Conservation (phyloP, 768 basidiomycete genomes). For the Dioszegia hungarica region DNA sequence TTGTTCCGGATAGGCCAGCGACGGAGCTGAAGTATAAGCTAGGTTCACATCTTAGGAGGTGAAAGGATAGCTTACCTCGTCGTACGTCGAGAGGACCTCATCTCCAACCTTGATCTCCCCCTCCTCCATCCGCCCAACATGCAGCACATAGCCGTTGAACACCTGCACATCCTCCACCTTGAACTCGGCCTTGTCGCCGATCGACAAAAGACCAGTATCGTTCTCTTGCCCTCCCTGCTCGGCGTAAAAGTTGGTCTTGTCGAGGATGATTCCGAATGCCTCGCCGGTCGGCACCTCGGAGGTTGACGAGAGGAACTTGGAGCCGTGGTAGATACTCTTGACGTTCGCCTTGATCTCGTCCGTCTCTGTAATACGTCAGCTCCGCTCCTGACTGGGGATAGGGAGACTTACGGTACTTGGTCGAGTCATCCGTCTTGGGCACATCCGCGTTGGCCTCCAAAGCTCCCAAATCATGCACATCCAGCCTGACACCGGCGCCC, state of each 20-base stretch:
- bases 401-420: conserved; percentile 74
- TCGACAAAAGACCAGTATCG: conserved; percentile 90
- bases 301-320: conserved; percentile 68
- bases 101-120: conserved; percentile 73
- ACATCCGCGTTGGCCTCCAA: conserved; percentile 72
- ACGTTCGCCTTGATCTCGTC: conserved; percentile 72
- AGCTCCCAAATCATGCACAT: conserved; percentile 87
- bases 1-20: conserved; percentile 95
- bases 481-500: conserved; percentile 67
- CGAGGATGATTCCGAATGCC: conserved; percentile 78
- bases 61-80: conserved; percentile 61
- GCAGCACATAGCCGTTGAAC: conserved; percentile 92
- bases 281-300: conserved; percentile 60
- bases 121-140: conserved; percentile 85
- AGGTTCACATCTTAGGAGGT: too few relatives aligned
- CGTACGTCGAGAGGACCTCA: conserved; percentile 81
- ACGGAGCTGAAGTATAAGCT: conserved; percentile 58
- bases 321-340: conserved; percentile 78
- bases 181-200: conserved; percentile 87
- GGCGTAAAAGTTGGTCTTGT: conserved; percentile 93
- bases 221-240: conserved; percentile 96
- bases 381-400: background rate
- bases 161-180: conserved; percentile 88
- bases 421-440: conserved; percentile 86
- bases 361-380: conserved; percentile 54